phyloP scores from a whole-genome alignment of 2,329 filamentous ascomycete species.

The Pestalotiopsis sp. region DNA sequence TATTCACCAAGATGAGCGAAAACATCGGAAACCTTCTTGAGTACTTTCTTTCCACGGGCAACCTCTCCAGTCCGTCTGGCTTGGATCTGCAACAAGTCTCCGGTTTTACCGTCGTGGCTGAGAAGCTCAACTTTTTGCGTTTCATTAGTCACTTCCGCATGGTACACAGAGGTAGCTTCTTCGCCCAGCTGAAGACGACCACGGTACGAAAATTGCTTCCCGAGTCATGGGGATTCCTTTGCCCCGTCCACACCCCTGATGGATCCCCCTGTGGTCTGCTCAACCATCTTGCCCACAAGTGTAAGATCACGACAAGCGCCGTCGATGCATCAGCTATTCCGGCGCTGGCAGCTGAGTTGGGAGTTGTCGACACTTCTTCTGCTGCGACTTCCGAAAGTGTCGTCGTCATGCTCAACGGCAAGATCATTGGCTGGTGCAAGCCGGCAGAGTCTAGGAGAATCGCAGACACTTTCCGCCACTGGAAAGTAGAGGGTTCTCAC shows the following conservation, averaged over 20 bases:
- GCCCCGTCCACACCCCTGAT: slow-evolving; percentile 96
- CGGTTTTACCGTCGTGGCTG: slow-evolving; percentile 93
- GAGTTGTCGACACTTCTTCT: slow-evolving; percentile 74
- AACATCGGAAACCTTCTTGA: slow-evolving; percentile 85
- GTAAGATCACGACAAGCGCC: slow-evolving; percentile 77
- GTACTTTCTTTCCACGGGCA: slow-evolving; percentile 96
- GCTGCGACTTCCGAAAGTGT: slow-evolving; percentile 82
- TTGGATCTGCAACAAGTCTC: slow-evolving; percentile 93
- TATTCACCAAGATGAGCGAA: slow-evolving; percentile 82
- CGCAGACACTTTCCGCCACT: slow-evolving; percentile 84
- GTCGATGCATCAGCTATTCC: slow-evolving; percentile 77
- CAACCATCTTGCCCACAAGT: slow-evolving; percentile 95
- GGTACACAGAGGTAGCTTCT: slow-evolving; percentile 98
- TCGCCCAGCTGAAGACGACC: slow-evolving; percentile 95
- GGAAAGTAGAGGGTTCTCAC: slow-evolving; percentile 90
- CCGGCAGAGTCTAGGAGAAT: slow-evolving; percentile 81
- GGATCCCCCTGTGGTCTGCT: slow-evolving; percentile 91
- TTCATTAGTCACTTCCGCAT: slow-evolving; percentile 99
- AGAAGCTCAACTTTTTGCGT: slow-evolving; percentile 98
- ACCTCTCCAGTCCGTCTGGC: slow-evolving; percentile 86
- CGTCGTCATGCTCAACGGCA: slow-evolving; percentile 86
- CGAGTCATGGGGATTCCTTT: slow-evolving; percentile 97
- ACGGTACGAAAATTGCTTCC: slow-evolving; percentile 93
- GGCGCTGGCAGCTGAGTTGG: slow-evolving; percentile 74
- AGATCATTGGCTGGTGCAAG: slow-evolving; percentile 86